Evolutionary conservation across 441 rosid genomes (phyloP).

Genomic region (California macrophylla): DNA sequence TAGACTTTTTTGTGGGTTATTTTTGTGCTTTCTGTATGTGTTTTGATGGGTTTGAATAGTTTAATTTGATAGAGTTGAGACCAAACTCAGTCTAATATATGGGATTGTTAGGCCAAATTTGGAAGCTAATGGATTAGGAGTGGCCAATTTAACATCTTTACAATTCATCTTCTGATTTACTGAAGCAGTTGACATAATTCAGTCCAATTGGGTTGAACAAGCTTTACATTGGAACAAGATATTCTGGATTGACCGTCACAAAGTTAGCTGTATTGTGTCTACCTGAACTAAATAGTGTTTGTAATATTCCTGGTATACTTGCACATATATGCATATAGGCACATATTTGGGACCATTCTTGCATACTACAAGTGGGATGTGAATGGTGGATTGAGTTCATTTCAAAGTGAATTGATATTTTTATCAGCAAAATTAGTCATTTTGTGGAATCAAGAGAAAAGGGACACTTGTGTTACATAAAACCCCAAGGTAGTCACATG

Average conservation of each 20-base stretch:
- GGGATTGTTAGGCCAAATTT: neutral
- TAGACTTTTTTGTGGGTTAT: neutral
- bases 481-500: neutral
- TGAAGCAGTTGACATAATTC: neutral
- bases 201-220: neutral
- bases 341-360: neutral
- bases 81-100: neutral
- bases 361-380: neutral
- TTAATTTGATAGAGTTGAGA: neutral
- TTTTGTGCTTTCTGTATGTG: neutral
- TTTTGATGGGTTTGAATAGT: neutral
- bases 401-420: neutral
- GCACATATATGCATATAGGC: neutral
- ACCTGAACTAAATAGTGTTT: neutral
- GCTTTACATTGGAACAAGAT: neutral
- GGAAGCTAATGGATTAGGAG: neutral
- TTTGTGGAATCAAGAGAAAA: neutral
- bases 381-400: neutral
- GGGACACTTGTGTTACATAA: neutral
- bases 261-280: neutral
- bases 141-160: neutral
- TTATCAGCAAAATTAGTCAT: neutral
- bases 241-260: no score
- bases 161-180: neutral
- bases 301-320: neutral